Conservation (phyloP, 257 asterid species). For the Solanum corneliomulleri region DNA sequence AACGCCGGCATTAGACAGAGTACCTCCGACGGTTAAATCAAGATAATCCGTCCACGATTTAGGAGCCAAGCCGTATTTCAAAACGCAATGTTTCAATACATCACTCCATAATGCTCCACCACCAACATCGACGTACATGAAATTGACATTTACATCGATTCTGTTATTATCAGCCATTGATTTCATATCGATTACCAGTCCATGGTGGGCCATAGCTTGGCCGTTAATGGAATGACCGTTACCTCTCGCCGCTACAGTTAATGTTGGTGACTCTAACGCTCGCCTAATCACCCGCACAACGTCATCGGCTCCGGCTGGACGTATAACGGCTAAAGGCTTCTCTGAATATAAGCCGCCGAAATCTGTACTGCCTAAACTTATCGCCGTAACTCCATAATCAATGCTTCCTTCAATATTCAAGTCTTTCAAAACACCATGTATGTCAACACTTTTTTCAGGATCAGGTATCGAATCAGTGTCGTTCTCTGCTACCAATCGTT, state of each 20-base stretch:
- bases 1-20: conserved; percentile 88
- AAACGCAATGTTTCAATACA: conserved; percentile 52
- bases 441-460: conserved; percentile 14
- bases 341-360: conserved; percentile 62
- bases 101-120: conserved; percentile 95
- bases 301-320: conserved; percentile 39
- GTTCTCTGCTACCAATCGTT: conserved; percentile 43
- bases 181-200: conserved; percentile 61
- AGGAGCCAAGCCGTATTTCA: conserved; percentile 48
- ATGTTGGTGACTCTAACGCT: conserved; percentile 37
- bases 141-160: conserved; percentile 21
- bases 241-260: conserved; percentile 89
- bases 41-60: conserved; percentile 92
- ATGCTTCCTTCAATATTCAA: conserved; percentile 34
- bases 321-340: conserved; percentile 54
- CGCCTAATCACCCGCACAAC: conserved; percentile 39
- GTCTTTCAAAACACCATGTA: conserved; percentile 21
- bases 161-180: conserved; percentile 14
- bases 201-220: conserved; percentile 83
- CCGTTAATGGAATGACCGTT: conserved; percentile 97
- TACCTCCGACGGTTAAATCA: conserved; percentile 85
- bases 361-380: conserved; percentile 32
- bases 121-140: conserved; percentile 52
- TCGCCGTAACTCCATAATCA: conserved; percentile 14
- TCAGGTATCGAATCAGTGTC: conserved; percentile 44